A percentile compares a stretch with the other conserved stretches of the same genome.
Conservation (phyloP, 176 grass and related monocot genomes). For the Eleusine coracana region DNA sequence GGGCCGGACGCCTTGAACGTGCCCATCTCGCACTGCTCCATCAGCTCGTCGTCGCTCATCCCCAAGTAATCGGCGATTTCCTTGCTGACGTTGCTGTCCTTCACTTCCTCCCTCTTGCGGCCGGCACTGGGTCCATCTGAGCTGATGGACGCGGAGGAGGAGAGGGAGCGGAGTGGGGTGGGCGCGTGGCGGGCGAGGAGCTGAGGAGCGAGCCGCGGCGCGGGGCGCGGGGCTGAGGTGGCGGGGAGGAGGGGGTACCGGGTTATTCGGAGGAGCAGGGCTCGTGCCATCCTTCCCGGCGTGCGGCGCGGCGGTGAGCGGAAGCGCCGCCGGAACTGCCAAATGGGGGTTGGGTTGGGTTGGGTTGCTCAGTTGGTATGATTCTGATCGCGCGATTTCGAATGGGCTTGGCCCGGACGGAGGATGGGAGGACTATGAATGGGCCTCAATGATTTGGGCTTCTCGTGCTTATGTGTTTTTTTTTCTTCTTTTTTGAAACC, state of each 20-base stretch:
- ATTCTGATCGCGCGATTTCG: background rate
- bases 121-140: slow-evolving; percentile 23
- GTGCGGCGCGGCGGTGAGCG: slow-evolving; percentile 7
- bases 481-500: too few relatives aligned
- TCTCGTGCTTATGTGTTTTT: too few relatives aligned
- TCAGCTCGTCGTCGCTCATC: slow-evolving; percentile 74
- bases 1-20: slow-evolving; percentile 91
- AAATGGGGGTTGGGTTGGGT: background rate
- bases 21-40: slow-evolving; percentile 77
- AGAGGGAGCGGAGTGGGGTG: slow-evolving; percentile 23
- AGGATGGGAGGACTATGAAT: background rate
- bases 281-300: slow-evolving; percentile 51
- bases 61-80: slow-evolving; percentile 46
- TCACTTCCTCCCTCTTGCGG: slow-evolving; percentile 8
- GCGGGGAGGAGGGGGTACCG: slow-evolving; percentile 36
- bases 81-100: background rate
- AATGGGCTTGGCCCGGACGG: background rate
- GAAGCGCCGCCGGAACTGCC: background rate
- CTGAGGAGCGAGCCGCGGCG: background rate
- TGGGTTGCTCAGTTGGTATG: background rate
- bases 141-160: slow-evolving; percentile 38
- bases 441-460: background rate
- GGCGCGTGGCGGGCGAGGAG: slow-evolving; percentile 20
- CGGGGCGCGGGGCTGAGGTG: background rate
- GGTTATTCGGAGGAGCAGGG: slow-evolving; percentile 48